phyloP scores from a whole-genome alignment of 164 flowering plant genomes.

The Aristolochia californica region DNA sequence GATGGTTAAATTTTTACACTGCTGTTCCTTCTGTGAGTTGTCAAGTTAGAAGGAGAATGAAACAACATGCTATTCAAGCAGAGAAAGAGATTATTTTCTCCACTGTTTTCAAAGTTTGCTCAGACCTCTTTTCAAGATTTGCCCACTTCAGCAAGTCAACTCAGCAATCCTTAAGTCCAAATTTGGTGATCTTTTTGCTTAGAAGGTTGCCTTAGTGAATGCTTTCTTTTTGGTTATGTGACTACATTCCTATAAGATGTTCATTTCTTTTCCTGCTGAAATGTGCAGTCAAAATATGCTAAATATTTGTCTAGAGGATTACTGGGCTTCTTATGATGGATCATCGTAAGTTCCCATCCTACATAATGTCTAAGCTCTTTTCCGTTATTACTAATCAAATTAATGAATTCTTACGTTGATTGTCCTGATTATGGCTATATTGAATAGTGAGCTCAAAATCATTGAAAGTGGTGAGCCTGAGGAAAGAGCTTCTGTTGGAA shows the following conservation, averaged over 20 bases:
- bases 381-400: no score
- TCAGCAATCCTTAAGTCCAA: conserved; percentile 32
- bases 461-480: no score
- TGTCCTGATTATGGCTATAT: no score
- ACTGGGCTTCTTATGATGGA: conserved; percentile 48
- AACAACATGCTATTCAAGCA: conserved; percentile 44
- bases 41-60: conserved; percentile 30
- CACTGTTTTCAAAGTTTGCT: conserved; percentile 40
- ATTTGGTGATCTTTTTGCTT: conserved; percentile 35
- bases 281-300: conserved; percentile 43
- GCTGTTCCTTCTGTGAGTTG: conserved; percentile 11
- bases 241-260: not conserved
- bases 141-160: conserved; percentile 41
- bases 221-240: not conserved
- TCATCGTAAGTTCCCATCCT: conserved; percentile 25
- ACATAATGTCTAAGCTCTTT: no score
- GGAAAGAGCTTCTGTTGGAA: no score
- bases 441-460: no score
- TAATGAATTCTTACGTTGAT: no score
- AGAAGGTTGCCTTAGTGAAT: conserved; percentile 25
- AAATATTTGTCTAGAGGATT: conserved; percentile 41
- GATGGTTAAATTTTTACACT: conserved; percentile 57
- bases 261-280: not conserved
- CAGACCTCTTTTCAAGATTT: conserved; percentile 47
- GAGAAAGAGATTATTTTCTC: conserved; percentile 51